Conservation (phyloP, 257 asterid genomes). For the Hygrophila difformis region DNA sequence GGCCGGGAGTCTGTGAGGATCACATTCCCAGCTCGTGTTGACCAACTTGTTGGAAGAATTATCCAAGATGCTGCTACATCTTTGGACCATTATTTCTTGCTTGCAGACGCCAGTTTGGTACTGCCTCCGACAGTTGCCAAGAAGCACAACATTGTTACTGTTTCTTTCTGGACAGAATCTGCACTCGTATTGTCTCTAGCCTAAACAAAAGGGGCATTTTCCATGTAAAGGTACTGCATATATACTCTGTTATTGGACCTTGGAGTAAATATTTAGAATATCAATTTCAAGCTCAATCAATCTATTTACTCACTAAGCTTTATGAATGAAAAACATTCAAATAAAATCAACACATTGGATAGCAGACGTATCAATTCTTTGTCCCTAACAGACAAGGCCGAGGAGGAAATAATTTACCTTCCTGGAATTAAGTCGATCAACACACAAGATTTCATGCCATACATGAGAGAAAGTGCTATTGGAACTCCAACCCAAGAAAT, state of each 20-base stretch:
- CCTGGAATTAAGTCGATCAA: too few relatives aligned
- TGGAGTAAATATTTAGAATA: too few relatives aligned
- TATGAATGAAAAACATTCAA: too few relatives aligned
- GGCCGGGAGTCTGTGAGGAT: not conserved
- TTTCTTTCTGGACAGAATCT: slow-evolving; percentile 21
- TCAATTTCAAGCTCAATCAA: too few relatives aligned
- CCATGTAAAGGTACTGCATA: slow-evolving; percentile 12
- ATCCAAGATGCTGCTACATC: slow-evolving; percentile 10
- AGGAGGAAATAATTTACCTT: too few relatives aligned
- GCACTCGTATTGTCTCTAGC: slow-evolving; percentile 23
- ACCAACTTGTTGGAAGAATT: slow-evolving; percentile 7
- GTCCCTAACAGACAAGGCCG: too few relatives aligned
- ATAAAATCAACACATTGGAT: too few relatives aligned
- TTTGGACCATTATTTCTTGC: slow-evolving; percentile 17
- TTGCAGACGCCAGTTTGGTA: slow-evolving; percentile 20
- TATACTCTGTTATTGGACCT: too few relatives aligned
- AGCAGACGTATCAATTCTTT: too few relatives aligned
- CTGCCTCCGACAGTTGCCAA: slow-evolving; percentile 18
- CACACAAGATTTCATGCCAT: too few relatives aligned
- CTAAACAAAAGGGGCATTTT: slow-evolving; percentile 22
- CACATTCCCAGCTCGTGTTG: slow-evolving; percentile 18
- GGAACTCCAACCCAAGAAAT: too few relatives aligned
- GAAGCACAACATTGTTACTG: slow-evolving; percentile 19
- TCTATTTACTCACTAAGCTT: slow-evolving; percentile 14
- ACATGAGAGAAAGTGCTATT: too few relatives aligned